Conservation (phyloP, 495 filamentous ascomycete genomes). For the Aspergillus taichungensis region DNA sequence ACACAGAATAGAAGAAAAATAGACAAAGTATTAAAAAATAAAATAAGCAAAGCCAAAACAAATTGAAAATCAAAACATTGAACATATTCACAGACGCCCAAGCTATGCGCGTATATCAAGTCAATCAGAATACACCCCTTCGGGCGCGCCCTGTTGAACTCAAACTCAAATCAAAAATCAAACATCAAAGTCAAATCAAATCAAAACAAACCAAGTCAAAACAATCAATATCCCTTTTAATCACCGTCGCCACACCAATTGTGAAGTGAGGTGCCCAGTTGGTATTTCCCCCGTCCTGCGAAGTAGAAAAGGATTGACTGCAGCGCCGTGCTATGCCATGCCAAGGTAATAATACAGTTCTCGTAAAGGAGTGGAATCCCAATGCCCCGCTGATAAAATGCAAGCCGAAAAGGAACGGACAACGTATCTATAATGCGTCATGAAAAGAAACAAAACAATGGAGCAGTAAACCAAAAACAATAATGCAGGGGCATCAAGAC, state of each 20-base stretch:
- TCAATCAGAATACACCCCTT: background rate
- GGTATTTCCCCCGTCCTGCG: slow-evolving; percentile 23
- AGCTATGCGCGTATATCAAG: slow-evolving; percentile 8
- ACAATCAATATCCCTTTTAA: slow-evolving; percentile 10
- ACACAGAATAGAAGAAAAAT: background rate
- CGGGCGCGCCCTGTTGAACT: too few relatives aligned
- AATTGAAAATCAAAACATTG: background rate
- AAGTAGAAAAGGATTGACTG: slow-evolving; percentile 38
- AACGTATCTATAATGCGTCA: slow-evolving; percentile 29
- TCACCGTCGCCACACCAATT: slow-evolving; percentile 13
- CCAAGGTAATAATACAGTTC: slow-evolving; percentile 27
- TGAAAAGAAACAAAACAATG: slow-evolving; percentile 16
- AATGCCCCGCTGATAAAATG: slow-evolving; percentile 29
- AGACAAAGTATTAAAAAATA: background rate
- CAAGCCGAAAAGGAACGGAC: slow-evolving; percentile 31
- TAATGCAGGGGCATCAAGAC: slow-evolving; percentile 29
- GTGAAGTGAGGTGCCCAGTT: slow-evolving; percentile 20
- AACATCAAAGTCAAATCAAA: background rate
- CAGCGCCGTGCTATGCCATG: slow-evolving; percentile 36
- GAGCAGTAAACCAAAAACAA: slow-evolving; percentile 11
- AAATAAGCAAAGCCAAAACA: background rate
- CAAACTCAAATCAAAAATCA: background rate
- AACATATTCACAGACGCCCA: slow-evolving; percentile 9
- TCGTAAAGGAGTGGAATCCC: slow-evolving; percentile 31
- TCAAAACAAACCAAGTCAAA: slow-evolving; percentile 3